Conservation (phyloP, 345 rosid genomes). For the Euphorbia peplus region DNA sequence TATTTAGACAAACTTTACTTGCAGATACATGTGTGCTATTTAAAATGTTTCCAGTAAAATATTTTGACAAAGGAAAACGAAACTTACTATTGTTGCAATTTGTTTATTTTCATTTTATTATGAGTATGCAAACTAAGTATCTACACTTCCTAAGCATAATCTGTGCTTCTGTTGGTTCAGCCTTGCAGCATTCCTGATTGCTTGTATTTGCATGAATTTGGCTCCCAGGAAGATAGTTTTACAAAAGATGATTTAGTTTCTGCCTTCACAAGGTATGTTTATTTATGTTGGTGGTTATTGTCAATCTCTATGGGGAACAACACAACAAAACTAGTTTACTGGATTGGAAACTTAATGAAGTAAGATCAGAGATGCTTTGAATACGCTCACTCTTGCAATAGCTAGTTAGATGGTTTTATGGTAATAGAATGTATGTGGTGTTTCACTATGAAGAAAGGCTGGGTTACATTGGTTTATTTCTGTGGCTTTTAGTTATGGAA, state of each 20-base stretch:
- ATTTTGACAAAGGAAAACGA: not conserved
- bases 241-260: slow-evolving; percentile 32
- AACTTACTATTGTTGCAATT: not conserved
- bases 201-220: slow-evolving; percentile 32
- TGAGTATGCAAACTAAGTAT: not conserved
- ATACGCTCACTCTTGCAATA: not conserved
- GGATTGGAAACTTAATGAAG: not conserved
- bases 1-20: not conserved
- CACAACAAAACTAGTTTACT: not conserved
- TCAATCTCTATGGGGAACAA: not conserved
- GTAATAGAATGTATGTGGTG: not conserved
- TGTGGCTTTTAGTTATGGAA: not conserved
- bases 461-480: not conserved
- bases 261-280: slow-evolving; percentile 26
- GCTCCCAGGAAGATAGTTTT: slow-evolving; percentile 29
- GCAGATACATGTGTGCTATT: not conserved
- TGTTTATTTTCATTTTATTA: not conserved
- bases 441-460: not conserved
- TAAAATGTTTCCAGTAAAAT: not conserved
- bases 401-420: not conserved
- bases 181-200: slow-evolving; percentile 34
- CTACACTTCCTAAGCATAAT: not conserved
- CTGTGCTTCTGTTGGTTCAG: slow-evolving; percentile 21
- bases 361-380: not conserved
- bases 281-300: not conserved